phyloP scores from a whole-genome alignment of 2,329 filamentous ascomycete genomes.

The Bipolaris zeicola region DNA sequence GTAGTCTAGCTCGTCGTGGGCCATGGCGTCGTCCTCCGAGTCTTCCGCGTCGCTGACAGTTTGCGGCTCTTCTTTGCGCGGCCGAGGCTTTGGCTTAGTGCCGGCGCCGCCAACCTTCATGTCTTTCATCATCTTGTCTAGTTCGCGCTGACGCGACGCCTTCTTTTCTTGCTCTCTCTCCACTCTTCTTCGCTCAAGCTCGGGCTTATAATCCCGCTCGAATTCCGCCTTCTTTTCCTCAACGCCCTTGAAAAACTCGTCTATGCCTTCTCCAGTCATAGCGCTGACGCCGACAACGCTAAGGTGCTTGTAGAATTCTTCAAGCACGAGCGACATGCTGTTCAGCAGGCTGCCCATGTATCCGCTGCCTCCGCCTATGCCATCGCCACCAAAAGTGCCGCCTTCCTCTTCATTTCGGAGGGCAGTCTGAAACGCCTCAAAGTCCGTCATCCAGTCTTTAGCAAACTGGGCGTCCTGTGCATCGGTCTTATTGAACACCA shows the following conservation, averaged over 20 bases:
- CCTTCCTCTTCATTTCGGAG: constrained; percentile 78
- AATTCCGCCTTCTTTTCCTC: constrained; percentile 88
- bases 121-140: constrained; percentile 93
- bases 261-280: constrained; percentile 88
- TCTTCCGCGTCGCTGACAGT: constrained; percentile 60
- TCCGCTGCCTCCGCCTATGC: constrained; percentile 73
- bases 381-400: constrained; percentile 78
- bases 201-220: constrained; percentile 85
- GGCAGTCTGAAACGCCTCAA: constrained; percentile 91
- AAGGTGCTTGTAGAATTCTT: constrained; percentile 95
- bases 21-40: constrained; percentile 57
- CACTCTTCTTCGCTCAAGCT: constrained; percentile 77
- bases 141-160: constrained; percentile 74
- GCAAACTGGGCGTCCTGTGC: constrained; percentile 89
- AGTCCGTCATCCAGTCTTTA: constrained; percentile 99
- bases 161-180: constrained; percentile 79
- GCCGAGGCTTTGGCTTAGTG: constrained; percentile 43
- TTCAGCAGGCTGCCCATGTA: constrained; percentile 97
- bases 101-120: constrained; percentile 66
- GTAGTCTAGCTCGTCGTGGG: constrained; percentile 59
- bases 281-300: constrained; percentile 92
- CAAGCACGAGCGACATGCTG: constrained; percentile 96
- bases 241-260: constrained; percentile 92
- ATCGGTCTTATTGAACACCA: constrained; percentile 99
- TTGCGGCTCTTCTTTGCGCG: constrained; percentile 53